A percentile compares a stretch with the other conserved stretches of the same genome.
Evolutionary conservation across 805 yeast species (phyloP).

Genomic region (Yamadazyma akitaensis): DNA sequence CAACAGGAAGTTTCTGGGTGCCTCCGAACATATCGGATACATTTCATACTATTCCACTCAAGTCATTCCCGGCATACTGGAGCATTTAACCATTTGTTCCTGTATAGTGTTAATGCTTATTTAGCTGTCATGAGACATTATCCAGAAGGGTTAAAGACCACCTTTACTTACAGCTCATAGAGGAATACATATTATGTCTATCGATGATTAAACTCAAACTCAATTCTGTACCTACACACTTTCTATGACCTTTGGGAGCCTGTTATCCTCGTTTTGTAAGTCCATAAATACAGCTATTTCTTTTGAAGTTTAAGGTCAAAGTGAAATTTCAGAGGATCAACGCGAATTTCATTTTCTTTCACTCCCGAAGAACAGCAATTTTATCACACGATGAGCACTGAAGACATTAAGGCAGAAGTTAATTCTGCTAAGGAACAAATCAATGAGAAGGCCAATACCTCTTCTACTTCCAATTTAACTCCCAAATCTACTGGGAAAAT

Average conservation of each 20-base stretch:
- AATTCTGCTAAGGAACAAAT: neutral
- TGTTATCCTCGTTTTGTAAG: neutral
- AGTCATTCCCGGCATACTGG: too few relatives aligned
- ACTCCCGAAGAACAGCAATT: neutral
- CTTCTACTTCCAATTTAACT: neutral
- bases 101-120: too few relatives aligned
- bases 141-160: too few relatives aligned
- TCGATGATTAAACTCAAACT: too few relatives aligned
- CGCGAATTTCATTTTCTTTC: constrained; percentile 1
- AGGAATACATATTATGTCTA: too few relatives aligned
- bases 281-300: too few relatives aligned
- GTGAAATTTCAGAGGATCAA: neutral
- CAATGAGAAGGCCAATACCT: neutral
- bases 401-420: neutral
- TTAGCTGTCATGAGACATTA: too few relatives aligned
- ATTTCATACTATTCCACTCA: too few relatives aligned
- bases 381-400: constrained; percentile 5
- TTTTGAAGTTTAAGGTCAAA: neutral
- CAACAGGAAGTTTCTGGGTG: too few relatives aligned
- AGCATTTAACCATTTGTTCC: too few relatives aligned
- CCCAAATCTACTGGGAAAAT: constrained; percentile 3
- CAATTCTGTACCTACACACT: neutral
- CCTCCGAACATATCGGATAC: too few relatives aligned
- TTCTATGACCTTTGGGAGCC: neutral
- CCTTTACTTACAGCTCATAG: too few relatives aligned